phyloP scores from a whole-genome alignment of 2,329 filamentous ascomycete species.

The Calonectria hongkongensis region DNA sequence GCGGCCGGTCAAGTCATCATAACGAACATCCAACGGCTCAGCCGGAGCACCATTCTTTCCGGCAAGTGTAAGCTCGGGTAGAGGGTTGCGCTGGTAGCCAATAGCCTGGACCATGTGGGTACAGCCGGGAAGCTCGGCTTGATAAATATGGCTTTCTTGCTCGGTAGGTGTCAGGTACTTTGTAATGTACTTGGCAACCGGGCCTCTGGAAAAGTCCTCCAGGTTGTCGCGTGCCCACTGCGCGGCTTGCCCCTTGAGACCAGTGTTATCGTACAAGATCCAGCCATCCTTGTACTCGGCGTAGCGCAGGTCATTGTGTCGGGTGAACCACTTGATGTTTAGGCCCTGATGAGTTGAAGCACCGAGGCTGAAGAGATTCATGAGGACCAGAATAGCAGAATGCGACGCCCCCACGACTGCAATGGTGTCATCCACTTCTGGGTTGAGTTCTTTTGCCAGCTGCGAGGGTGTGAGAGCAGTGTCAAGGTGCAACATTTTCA shows the following conservation, averaged over 20 bases:
- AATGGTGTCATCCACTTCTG: constrained; percentile 63
- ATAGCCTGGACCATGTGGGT: constrained; percentile 75
- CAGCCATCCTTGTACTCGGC: constrained; percentile 78
- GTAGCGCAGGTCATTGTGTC: constrained; percentile 74
- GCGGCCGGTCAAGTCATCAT: constrained; percentile 56
- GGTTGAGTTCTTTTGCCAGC: constrained; percentile 59
- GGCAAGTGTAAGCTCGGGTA: constrained; percentile 67
- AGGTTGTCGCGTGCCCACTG: constrained; percentile 75
- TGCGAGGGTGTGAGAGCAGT: constrained; percentile 71
- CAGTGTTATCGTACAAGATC: constrained; percentile 80
- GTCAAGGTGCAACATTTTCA: constrained; percentile 68
- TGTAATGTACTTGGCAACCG: constrained; percentile 66
- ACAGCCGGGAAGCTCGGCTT: constrained; percentile 68
- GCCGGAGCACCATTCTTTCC: constrained; percentile 48
- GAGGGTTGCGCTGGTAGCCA: constrained; percentile 70
- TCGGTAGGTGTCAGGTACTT: constrained; percentile 66
- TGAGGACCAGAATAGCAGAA: constrained; percentile 77
- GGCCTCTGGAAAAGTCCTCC: constrained; percentile 69
- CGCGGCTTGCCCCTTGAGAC: constrained; percentile 77
- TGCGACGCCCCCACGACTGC: constrained; percentile 78
- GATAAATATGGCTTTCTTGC: constrained; percentile 66
- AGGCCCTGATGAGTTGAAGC: constrained; percentile 70
- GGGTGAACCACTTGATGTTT: constrained; percentile 77
- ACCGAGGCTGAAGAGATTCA: constrained; percentile 75
- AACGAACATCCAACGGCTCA: constrained; percentile 67